Evolutionary conservation across 2,329 filamentous ascomycete genomes (phyloP).

Genomic region (Aspergillus aculeatinus): DNA sequence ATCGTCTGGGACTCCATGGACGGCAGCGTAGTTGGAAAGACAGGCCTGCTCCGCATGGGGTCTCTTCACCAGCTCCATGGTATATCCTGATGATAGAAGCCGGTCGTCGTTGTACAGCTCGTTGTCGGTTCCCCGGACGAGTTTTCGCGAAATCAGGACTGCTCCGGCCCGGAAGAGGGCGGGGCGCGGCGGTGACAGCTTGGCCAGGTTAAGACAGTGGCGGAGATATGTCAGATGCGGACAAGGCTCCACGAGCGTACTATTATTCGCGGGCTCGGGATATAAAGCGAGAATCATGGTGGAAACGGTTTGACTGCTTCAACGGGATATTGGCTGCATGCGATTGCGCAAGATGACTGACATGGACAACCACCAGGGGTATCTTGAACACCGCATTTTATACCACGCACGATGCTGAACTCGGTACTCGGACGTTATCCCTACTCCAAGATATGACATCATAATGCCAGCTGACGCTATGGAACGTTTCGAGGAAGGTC

Average conservation of each 20-base stretch:
- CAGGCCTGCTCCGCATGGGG: slow-evolving; percentile 96
- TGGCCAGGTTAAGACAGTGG: slow-evolving; percentile 70
- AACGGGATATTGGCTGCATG: neutral
- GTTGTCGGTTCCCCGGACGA: slow-evolving; percentile 21
- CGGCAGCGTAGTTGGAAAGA: slow-evolving; percentile 63
- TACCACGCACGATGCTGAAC: neutral
- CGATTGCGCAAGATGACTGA: neutral
- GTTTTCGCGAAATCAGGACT: slow-evolving; percentile 60
- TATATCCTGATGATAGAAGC: slow-evolving; percentile 80
- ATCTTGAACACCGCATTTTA: neutral
- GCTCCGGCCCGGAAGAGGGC: slow-evolving; percentile 94
- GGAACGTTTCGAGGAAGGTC: neutral
- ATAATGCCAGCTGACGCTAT: neutral
- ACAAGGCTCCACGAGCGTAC: slow-evolving; percentile 12
- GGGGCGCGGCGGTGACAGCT: slow-evolving; percentile 76
- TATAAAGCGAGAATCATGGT: neutral
- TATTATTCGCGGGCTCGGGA: neutral
- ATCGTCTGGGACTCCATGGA: slow-evolving; percentile 36
- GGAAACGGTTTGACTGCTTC: neutral
- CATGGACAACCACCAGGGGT: neutral
- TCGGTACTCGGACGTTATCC: neutral
- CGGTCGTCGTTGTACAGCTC: slow-evolving; percentile 37
- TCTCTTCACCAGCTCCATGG: slow-evolving; percentile 85
- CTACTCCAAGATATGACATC: neutral
- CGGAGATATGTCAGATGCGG: slow-evolving; percentile 58